Percentiles rank a stretch among this genome's conserved stretches.
These are phyloP conservation scores for Conoideocrella luteorostrata DNA, from an alignment of 2,329 filamentous ascomycete species.

Conservation along the genomic window DNA sequence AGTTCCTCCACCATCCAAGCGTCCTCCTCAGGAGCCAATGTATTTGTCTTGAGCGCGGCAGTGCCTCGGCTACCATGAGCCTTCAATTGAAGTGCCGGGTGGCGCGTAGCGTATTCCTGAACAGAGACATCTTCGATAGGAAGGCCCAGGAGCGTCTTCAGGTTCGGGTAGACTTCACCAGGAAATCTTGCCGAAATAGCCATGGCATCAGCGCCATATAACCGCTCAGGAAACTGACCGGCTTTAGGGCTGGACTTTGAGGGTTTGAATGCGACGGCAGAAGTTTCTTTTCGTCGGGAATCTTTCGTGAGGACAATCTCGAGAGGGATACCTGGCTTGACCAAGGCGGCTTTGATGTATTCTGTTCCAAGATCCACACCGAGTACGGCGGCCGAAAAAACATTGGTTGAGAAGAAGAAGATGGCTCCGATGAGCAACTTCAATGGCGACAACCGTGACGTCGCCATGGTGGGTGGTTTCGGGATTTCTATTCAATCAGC, in stretches of 20 bases:
- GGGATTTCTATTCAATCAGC: constrained; percentile 7
- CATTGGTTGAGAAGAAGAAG: constrained; percentile 34
- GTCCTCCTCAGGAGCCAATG: constrained; percentile 55
- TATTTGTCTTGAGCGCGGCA: constrained; percentile 73
- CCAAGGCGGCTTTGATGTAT: constrained; percentile 91
- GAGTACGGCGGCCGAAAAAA: constrained; percentile 66
- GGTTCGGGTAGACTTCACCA: constrained; percentile 86
- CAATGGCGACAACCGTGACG: constrained; percentile 27
- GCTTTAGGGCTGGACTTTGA: constrained; percentile 56
- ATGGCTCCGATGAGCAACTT: constrained; percentile 31
- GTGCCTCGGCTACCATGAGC: constrained; percentile 56
- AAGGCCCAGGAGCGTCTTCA: constrained; percentile 85
- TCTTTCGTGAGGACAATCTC: constrained; percentile 98
- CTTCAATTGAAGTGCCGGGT: constrained; percentile 71
- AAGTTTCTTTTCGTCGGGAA: constrained; percentile 89
- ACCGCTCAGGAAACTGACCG: constrained; percentile 74
- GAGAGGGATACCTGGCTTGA: constrained; percentile 94
- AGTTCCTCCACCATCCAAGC: constrained; percentile 83
- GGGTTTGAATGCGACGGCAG: constrained; percentile 90
- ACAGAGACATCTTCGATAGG: constrained; percentile 54
- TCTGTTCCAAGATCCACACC: constrained; percentile 93
- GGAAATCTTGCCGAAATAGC: constrained; percentile 83
- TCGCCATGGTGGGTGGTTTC: constrained; percentile 26
- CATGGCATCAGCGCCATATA: constrained; percentile 87
- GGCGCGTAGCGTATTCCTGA: constrained; percentile 64